phyloP scores from a whole-genome alignment of 176 grass and related monocot genomes.

The Oryza coarctata region DNA sequence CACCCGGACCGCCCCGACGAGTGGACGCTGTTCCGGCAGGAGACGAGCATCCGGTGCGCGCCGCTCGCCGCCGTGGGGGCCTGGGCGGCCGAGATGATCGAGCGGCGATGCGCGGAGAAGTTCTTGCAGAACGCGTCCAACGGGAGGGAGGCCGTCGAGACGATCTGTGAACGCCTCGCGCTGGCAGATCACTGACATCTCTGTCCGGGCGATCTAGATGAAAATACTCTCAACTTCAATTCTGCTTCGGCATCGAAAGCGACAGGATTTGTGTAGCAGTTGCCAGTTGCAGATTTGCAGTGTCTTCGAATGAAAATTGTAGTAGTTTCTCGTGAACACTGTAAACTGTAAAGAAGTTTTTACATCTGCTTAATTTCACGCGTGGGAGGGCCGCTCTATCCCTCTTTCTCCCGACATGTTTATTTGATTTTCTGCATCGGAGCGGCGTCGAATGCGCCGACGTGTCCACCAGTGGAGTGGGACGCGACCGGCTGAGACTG shows the following conservation, averaged over 20 bases:
- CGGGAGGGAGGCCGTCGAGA: slow-evolving; percentile 64
- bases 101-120: slow-evolving; percentile 68
- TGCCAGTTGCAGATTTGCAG: not conserved
- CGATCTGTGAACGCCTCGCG: slow-evolving; percentile 54
- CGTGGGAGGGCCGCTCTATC: not conserved
- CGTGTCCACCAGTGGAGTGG: not conserved
- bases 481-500: not conserved
- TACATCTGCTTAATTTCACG: not conserved
- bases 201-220: not conserved
- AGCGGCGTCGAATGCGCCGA: not conserved
- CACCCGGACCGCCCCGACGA: slow-evolving; percentile 61
- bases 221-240: not conserved
- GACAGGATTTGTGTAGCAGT: not conserved
- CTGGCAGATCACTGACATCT: not conserved
- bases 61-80: slow-evolving; percentile 49
- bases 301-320: not conserved
- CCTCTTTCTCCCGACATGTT: not conserved
- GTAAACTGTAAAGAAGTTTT: not conserved
- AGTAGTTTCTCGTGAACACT: not conserved
- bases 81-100: slow-evolving; percentile 47
- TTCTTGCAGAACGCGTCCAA: slow-evolving; percentile 53
- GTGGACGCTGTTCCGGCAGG: slow-evolving; percentile 70
- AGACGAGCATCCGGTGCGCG: slow-evolving; percentile 76
- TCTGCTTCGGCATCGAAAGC: not conserved
- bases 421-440: not conserved